These are phyloP conservation scores for Avena sativa DNA, from an alignment of 176 grass and related monocot species.

Conservation along the genomic window DNA sequence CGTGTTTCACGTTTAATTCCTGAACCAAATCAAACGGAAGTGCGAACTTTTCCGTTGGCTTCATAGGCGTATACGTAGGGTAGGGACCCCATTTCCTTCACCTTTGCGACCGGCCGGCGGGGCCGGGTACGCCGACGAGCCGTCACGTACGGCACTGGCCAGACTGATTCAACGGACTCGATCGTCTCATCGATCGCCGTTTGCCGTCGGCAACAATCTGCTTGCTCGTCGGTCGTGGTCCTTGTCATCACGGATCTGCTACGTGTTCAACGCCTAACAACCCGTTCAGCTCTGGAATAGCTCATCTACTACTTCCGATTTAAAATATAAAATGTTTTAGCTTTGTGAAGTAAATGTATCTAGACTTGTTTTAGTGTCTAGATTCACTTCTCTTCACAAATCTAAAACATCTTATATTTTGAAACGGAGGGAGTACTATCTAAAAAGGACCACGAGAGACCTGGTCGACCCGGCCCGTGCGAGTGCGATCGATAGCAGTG, in stretches of 20 bases:
- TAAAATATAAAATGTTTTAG: too few relatives aligned
- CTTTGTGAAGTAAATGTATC: too few relatives aligned
- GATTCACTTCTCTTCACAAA: too few relatives aligned
- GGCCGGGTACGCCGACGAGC: neutral
- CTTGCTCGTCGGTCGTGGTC: neutral
- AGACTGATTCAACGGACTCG: neutral
- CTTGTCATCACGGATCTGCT: neutral
- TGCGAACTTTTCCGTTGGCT: too few relatives aligned
- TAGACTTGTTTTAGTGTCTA: too few relatives aligned
- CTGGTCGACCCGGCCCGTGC: constrained; percentile 1
- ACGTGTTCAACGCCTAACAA: neutral
- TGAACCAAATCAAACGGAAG: neutral
- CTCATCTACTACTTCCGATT: too few relatives aligned
- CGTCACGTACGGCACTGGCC: constrained; percentile 12
- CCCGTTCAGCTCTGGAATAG: neutral
- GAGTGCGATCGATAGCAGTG: too few relatives aligned
- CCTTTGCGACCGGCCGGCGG: too few relatives aligned
- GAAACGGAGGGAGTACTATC: too few relatives aligned
- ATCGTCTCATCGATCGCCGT: neutral
- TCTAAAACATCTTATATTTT: too few relatives aligned
- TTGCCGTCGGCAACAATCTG: neutral
- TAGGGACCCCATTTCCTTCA: too few relatives aligned
- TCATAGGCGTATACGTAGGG: too few relatives aligned
- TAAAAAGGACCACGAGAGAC: neutral
- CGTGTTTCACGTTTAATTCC: constrained; percentile 10